Base-by-base conservation (phyloP, 768 basidiomycete genomes). In the Botryobasidium botryosum region DNA sequence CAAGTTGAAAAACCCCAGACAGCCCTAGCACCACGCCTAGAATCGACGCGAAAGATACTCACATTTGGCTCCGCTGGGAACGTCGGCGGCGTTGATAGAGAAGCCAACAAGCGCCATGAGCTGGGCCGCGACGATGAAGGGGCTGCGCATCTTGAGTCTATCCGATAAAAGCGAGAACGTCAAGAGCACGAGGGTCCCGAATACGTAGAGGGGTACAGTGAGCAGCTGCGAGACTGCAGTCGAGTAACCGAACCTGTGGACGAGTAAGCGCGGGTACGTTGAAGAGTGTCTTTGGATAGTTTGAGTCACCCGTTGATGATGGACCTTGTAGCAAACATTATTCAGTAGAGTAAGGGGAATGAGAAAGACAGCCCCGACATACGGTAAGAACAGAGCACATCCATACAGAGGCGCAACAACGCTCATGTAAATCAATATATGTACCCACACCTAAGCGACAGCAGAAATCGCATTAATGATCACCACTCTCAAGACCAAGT, bases 311-410 rank as follows among this genome's bases (percentile, higher is more conserved):
- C 59, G 20, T 65, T 63, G 57, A 79, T 77, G 33, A 78, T 78
- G 3, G 74, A 71, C 35, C 76, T 78, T 39, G 17, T 12, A 7
- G 37, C 23, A 29, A 23, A 28, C n/a, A n/a, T n/a, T 29, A 39
- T 7, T 25, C 23, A 42, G 8, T n/a, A 7, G 31, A 40, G 17
- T n/a, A 20, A 25, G 21, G 4, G 51, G 6, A 50, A n/a, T 31
- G 7, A 37, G 29, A 28, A 25, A 15, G 8, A 8, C 10, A 28
- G 5, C n/a, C n/a, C 31, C 6, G 18, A 67, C 77, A 53, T 55
- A 79, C 73, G 77, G 77, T 25, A 79, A 59, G 64, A 81, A 81
- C 21, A 79, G 60, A 0, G 78, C 77, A 38, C 78, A 77, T 2
- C 77, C 78, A 52, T 75, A 78, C 2, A 78, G 53, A 21, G 77